Evolutionary conservation across 192 early-diverging fungal genomes (phyloP).

Genomic region (Physocladia obscura): DNA sequence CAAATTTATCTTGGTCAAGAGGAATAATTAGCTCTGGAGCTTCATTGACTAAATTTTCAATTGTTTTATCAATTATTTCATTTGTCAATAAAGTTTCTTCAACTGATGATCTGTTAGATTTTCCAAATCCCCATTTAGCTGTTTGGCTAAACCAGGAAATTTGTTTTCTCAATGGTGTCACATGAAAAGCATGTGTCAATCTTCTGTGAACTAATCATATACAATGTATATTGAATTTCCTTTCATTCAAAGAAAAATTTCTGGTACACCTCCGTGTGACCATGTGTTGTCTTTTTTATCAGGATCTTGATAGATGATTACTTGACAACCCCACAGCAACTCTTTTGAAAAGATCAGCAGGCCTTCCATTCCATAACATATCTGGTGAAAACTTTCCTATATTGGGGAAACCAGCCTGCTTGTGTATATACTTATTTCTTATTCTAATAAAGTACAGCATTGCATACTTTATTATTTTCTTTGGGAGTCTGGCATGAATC

Average conservation of each 20-base stretch:
- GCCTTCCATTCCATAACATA: neutral
- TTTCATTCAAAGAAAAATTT: neutral
- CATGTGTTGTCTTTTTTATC: neutral
- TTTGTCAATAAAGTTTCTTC: neutral
- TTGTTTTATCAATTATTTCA: constrained; percentile 2
- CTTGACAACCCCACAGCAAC: neutral
- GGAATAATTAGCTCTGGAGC: constrained; percentile 1
- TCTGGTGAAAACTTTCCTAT: neutral
- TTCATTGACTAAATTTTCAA: neutral
- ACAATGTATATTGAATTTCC: neutral
- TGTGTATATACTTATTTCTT: neutral
- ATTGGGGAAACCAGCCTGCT: neutral
- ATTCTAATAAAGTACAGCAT: neutral
- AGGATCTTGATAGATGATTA: neutral
- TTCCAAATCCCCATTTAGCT: neutral
- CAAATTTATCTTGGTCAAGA: neutral
- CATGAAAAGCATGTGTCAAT: neutral
- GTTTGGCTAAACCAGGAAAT: constrained; percentile 1
- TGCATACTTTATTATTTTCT: neutral
- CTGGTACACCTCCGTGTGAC: neutral
- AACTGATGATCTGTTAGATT: neutral
- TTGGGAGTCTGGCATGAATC: neutral
- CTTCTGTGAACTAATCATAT: neutral
- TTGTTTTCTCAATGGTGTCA: neutral
- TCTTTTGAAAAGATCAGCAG: neutral